phyloP scores from a whole-genome alignment of 108 stramenopile genomes.

The Skeletonema marinoi region DNA sequence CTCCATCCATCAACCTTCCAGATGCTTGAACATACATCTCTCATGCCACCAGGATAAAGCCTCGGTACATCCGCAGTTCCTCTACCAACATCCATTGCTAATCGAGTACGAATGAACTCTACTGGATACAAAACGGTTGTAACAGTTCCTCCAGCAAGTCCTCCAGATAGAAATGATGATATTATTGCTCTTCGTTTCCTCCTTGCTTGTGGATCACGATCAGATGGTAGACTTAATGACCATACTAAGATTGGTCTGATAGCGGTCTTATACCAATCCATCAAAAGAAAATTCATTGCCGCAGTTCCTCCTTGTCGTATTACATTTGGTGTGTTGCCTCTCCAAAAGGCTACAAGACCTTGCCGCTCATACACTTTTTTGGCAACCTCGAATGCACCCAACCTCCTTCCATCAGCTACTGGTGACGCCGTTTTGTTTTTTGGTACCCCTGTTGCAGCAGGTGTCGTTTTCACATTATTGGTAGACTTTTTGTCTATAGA shows the following conservation, averaged over 20 bases:
- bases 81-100: constrained; percentile 94
- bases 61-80: constrained; percentile 43
- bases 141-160: constrained; percentile 93
- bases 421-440: neutral
- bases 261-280: constrained; percentile 81
- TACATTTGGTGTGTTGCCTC: constrained; percentile 86
- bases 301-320: constrained; percentile 74
- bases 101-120: constrained; percentile 94
- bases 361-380: constrained; percentile 61
- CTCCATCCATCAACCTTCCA: constrained; percentile 79
- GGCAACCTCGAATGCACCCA: constrained; percentile 63
- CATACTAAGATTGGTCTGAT: constrained; percentile 41
- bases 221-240: constrained; percentile 41
- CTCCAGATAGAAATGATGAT: constrained; percentile 89
- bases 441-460: neutral
- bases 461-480: neutral
- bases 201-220: constrained; percentile 40
- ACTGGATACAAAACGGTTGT: constrained; percentile 96
- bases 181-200: constrained; percentile 52
- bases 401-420: neutral
- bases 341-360: constrained; percentile 76
- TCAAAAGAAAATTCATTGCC: constrained; percentile 81
- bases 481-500: constrained; percentile 32
- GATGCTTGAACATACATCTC: constrained; percentile 74
- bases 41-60: constrained; percentile 70